These are phyloP conservation scores for Trichoderma sp. DNA, from an alignment of 2,329 filamentous ascomycete species.

Conservation along the genomic window DNA sequence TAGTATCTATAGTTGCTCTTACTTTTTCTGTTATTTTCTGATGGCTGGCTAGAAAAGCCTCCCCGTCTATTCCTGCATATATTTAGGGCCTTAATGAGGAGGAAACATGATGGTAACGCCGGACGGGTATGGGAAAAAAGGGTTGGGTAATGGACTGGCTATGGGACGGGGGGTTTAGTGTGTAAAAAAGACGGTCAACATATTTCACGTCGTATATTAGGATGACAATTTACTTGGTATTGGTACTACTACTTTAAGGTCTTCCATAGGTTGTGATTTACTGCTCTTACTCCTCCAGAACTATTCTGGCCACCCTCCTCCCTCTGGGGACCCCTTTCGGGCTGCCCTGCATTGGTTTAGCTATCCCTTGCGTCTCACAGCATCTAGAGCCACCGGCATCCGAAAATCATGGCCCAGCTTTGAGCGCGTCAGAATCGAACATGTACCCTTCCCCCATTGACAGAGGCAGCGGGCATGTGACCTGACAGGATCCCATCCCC, in stretches of 20 bases:
- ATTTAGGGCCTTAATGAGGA: conserved; percentile 20
- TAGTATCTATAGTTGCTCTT: not conserved
- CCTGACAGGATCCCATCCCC: not conserved
- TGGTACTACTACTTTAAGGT: not conserved
- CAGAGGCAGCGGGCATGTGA: not conserved
- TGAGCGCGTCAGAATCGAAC: not conserved
- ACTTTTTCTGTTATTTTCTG: not conserved
- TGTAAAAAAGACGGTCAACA: not conserved
- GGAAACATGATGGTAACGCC: not conserved
- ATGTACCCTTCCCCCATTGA: not conserved
- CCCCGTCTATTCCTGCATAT: conserved; percentile 6
- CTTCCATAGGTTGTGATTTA: not conserved
- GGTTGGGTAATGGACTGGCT: not conserved
- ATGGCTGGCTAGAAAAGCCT: not conserved
- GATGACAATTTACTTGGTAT: not conserved
- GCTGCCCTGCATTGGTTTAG: conserved; percentile 10
- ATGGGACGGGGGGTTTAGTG: not conserved
- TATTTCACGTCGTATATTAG: not conserved
- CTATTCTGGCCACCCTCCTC: not conserved
- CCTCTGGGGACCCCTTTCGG: not conserved
- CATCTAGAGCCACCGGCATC: not conserved
- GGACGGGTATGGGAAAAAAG: not conserved
- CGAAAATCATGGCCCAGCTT: not conserved
- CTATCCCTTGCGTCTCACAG: conserved; percentile 13
- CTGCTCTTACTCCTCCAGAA: not conserved